These are phyloP conservation scores for Hippophae tibetana DNA, from an alignment of 306 rosid species.

Conservation along the genomic window DNA sequence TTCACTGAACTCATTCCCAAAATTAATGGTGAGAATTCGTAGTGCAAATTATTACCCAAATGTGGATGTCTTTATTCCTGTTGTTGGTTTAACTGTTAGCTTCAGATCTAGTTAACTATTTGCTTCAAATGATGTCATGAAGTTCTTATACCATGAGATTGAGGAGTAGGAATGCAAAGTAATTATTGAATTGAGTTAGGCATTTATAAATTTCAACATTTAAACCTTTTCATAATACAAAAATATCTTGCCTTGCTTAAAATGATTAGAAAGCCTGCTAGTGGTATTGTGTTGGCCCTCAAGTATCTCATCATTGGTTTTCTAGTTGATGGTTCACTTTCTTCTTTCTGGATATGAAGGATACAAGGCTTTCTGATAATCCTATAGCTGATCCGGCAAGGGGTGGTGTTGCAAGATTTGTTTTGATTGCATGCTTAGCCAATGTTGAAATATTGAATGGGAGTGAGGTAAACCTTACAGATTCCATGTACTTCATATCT, in stretches of 20 bases:
- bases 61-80: not conserved
- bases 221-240: not conserved
- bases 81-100: not conserved
- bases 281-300: not conserved
- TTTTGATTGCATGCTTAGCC: conserved; percentile 66
- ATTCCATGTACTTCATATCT: conserved; percentile 12
- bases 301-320: not conserved
- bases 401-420: conserved; percentile 75
- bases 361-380: conserved; percentile 77
- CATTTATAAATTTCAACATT: not conserved
- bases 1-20: conserved; percentile 64
- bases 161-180: not conserved
- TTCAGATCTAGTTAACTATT: not conserved
- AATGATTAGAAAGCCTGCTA: no score
- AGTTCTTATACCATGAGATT: not conserved
- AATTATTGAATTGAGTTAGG: not conserved
- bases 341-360: conserved; percentile 37
- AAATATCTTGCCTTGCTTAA: not conserved
- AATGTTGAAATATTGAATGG: conserved; percentile 71
- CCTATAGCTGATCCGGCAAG: conserved; percentile 63
- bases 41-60: conserved; percentile 9
- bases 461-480: conserved; percentile 59
- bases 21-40: conserved; percentile 60
- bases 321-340: conserved; percentile 23
- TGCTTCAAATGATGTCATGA: not conserved